Conservation (phyloP, 2,329 filamentous ascomycete genomes). For the Penicillium sp. region DNA sequence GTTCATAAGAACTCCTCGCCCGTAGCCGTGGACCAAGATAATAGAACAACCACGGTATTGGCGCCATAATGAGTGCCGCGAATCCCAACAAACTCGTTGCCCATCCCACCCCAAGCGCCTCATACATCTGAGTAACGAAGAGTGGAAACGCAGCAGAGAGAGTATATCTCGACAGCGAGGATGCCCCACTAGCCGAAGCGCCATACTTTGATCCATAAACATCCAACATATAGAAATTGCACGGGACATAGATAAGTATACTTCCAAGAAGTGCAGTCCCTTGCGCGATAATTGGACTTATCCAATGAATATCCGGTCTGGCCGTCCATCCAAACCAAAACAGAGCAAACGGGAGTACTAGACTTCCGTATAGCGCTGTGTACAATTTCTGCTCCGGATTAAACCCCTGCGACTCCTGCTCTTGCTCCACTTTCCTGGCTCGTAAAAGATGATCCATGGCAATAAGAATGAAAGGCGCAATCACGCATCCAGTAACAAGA, state of each 20-base stretch:
- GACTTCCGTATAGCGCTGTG: slow-evolving; percentile 30
- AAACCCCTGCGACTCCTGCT: background rate
- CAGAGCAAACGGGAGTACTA: slow-evolving; percentile 56
- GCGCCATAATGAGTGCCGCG: slow-evolving; percentile 39
- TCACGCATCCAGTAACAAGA: slow-evolving; percentile 71
- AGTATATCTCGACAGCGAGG: slow-evolving; percentile 32
- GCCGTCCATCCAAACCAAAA: slow-evolving; percentile 74
- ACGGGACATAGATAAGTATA: slow-evolving; percentile 39
- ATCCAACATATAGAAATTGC: slow-evolving; percentile 48
- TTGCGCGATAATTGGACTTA: slow-evolving; percentile 33
- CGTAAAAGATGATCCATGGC: slow-evolving; percentile 60
- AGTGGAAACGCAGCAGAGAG: slow-evolving; percentile 43
- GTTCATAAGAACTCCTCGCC: slow-evolving; percentile 32
- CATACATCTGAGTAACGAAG: slow-evolving; percentile 47
- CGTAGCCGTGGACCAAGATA: slow-evolving; percentile 38
- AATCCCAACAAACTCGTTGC: slow-evolving; percentile 46
- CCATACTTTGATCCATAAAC: slow-evolving; percentile 46
- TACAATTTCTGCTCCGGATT: slow-evolving; percentile 31
- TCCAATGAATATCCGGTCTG: slow-evolving; percentile 33
- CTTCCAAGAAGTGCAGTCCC: slow-evolving; percentile 30
- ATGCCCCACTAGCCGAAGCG: slow-evolving; percentile 38
- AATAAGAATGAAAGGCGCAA: slow-evolving; percentile 45
- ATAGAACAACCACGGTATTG: slow-evolving; percentile 43
- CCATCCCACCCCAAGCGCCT: slow-evolving; percentile 45
- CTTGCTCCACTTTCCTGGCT: slow-evolving; percentile 49